Evolutionary conservation across 2,329 filamentous ascomycete species (phyloP), one percentile per base, ranked within the genome.

Genomic region (Nothomitra cinnamomea): DNA sequence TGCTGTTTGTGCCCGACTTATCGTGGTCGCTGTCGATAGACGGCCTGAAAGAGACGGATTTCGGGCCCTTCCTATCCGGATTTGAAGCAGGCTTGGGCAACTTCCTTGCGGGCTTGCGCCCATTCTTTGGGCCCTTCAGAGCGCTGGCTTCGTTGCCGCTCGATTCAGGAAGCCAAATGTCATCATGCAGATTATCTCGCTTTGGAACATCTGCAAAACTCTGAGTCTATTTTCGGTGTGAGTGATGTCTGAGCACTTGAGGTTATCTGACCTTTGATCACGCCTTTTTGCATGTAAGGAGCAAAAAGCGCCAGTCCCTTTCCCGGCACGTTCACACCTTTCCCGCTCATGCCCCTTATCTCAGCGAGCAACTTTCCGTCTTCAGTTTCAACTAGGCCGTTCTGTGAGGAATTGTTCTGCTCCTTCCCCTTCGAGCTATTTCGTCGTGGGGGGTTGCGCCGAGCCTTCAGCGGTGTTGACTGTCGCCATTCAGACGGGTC

Each of bases 201-300:
- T 32, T 4, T 32, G 10, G 28, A 10, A 10, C 10, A 17, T 49
- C 45, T 17, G 21, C 2, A 47, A 28, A 32, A 28, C 2, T 13
- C 2, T 35, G 13, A 6, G 19, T 7, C 15, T 19, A 28, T 10
- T 49, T 6, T 35, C 32, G n/a, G 6, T 5, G 22, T 2, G 13
- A 24, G 19, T 24, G 24, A 10, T 7, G n/a, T 24, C 12, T 32
- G 45, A 21, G 1, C n/a, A n/a, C 22, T 6, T 19, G 45, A 28
- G 10, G 25, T 10, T 6, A 13, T 17, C 8, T 2, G 19, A 4
- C 21, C 32, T 41, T 19, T 7, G 17, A 19, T 35, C 8, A 52
- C 19, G 13, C 22, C 7, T 22, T 52, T 52, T 41, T 52, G 32
- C 50, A 52, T 52, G 24, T 52, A 52, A n/a, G 50, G 50, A 40